A percentile compares a stretch with the other conserved stretches of the same genome.
These are phyloP conservation scores for Datura wrightii DNA, from an alignment of 257 asterid genomes.

Conservation along the genomic window DNA sequence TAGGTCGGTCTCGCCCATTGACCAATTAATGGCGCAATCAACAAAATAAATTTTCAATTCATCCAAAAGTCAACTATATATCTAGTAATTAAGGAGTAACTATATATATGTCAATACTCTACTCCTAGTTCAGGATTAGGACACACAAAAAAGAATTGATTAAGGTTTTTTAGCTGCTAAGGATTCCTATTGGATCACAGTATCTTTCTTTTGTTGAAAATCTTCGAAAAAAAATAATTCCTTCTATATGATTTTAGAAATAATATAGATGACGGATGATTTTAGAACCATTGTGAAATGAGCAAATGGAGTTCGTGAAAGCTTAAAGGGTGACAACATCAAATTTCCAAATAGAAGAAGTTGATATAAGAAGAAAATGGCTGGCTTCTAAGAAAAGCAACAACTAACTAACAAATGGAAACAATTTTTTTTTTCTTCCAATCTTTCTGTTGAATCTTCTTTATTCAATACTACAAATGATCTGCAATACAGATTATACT, in stretches of 20 bases:
- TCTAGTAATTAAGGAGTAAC: too few species aligned
- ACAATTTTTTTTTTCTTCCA: background rate
- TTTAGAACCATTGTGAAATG: background rate
- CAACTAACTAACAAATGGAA: background rate
- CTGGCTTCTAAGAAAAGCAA: slow-evolving; percentile 73
- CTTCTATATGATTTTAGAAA: too few species aligned
- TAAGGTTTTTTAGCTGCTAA: too few species aligned
- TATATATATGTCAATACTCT: too few species aligned
- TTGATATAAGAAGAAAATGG: slow-evolving; percentile 15
- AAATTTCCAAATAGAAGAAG: slow-evolving; percentile 32
- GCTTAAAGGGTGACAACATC: slow-evolving; percentile 55
- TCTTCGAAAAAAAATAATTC: too few species aligned
- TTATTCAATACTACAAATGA: background rate
- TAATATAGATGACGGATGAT: too few species aligned
- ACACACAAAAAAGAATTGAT: too few species aligned
- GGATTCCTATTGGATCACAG: too few species aligned
- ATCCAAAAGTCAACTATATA: background rate
- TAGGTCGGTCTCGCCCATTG: background rate
- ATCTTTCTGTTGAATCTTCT: slow-evolving; percentile 30
- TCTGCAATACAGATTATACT: too few species aligned
- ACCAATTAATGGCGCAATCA: background rate
- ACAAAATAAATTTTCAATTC: background rate
- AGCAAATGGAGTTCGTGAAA: slow-evolving; percentile 43
- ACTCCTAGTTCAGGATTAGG: too few species aligned
- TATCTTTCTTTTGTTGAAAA: too few species aligned